Evolutionary conservation across 768 basidiomycete species (phyloP), one percentile per base, ranked within the genome.

Genomic region (Tricholoma flavovirens): DNA sequence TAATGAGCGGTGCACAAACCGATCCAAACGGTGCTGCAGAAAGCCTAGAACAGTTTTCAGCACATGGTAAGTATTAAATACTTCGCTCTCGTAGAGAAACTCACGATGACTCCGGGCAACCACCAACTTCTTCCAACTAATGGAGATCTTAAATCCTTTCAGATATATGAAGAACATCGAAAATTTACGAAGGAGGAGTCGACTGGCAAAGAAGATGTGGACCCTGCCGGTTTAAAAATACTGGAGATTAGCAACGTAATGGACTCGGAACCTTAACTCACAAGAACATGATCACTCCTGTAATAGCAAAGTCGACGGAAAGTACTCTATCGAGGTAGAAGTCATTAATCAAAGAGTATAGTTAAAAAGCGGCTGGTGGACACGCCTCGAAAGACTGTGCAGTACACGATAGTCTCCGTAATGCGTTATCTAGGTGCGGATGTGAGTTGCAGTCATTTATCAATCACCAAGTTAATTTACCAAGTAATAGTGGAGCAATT

Each of bases 401-500:
- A 26, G 5, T 26, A 26, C 24, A 26, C 5, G 24, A 5, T 2
- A 26, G 5, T 5, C 24, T 5, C 24, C 24, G 24, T 26, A 26
- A 5, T 26, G 24, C 5, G 24, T 26, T 26, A 26, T 26, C 24
- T 26, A 26, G 24, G 24, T 26, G 24, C 3, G 24, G 2, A 26
- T 26, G 2, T 26, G 3, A 33, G 32, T 33, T 33, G 32, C 9
- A 12, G 9, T 33, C 32, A 9, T 33, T 12, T 9, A 8, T 45
- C 24, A 26, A 26, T 26, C 5, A 5, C n/a, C n/a, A n/a, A n/a
- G n/a, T 5, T 26, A 26, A 26, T 26, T 26, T 45, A 62, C 62
- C 19, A 60, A 48, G 33, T 62, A 62, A 43, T 60, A 15, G 46
- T 60, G 59, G 5, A 62, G 21, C 5, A 58, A 48, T 15, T 12